A percentile compares a stretch with the other conserved stretches of the same genome.
phyloP scores from a whole-genome alignment of 2,329 filamentous ascomycete species.

The Cadophora luteo-olivacea region DNA sequence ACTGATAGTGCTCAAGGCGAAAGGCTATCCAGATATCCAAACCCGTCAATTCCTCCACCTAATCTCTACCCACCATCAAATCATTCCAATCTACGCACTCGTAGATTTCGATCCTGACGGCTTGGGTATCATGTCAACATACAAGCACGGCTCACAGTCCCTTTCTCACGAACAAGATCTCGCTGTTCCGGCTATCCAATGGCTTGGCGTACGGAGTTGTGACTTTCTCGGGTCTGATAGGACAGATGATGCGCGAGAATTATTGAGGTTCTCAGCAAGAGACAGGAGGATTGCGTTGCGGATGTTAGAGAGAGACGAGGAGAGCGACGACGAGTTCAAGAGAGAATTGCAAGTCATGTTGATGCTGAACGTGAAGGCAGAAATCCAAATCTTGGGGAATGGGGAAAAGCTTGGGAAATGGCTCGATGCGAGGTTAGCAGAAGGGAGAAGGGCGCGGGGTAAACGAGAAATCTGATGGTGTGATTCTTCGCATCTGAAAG shows the following conservation, averaged over 20 bases:
- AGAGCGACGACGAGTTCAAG: conserved; percentile 48
- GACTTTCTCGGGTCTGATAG: conserved; percentile 34
- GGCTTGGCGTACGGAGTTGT: conserved; percentile 63
- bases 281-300: conserved; percentile 62
- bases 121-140: conserved; percentile 74
- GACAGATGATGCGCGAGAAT: conserved; percentile 15
- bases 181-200: conserved; percentile 59
- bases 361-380: conserved; percentile 75
- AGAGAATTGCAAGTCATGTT: conserved; percentile 75
- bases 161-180: conserved; percentile 64
- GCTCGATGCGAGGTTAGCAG: conserved; percentile 39
- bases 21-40: conserved; percentile 80
- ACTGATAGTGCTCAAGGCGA: conserved; percentile 59
- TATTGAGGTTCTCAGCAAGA: conserved; percentile 37
- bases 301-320: conserved; percentile 55
- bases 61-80: conserved; percentile 54
- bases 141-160: conserved; percentile 71
- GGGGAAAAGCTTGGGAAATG: conserved; percentile 37
- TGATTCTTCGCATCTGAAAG: no score
- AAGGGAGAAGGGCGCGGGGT: neutral
- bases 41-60: conserved; percentile 69
- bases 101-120: conserved; percentile 82
- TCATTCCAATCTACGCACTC: conserved; percentile 65
- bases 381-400: conserved; percentile 74
- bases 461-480: no score